Evolutionary conservation across 2,329 filamentous ascomycete species (phyloP).

Genomic region (Alternaria novae-zelandiae): DNA sequence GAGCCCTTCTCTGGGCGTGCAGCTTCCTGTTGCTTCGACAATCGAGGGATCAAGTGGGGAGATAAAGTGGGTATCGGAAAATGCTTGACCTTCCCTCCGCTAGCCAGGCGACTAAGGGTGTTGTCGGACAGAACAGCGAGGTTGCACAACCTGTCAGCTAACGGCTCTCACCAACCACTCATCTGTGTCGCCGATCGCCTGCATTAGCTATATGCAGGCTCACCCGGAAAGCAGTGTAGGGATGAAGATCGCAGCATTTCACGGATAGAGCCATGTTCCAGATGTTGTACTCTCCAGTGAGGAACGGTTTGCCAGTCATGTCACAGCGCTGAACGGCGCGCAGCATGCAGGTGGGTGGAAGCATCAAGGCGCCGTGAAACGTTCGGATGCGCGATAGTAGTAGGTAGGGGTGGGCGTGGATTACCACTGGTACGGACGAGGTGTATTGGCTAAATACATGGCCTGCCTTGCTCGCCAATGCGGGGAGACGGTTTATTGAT

Average conservation of each 20-base stretch:
- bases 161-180: conserved; percentile 17
- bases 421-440: conserved; percentile 7
- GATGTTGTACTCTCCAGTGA: conserved; percentile 10
- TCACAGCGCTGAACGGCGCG: conserved; percentile 6
- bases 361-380: conserved; percentile 34
- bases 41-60: conserved; percentile 9
- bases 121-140: conserved; percentile 13
- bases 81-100: conserved; percentile 12
- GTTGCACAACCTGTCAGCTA: conserved; percentile 29
- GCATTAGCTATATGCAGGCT: conserved; percentile 36
- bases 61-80: conserved; percentile 5
- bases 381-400: conserved; percentile 19
- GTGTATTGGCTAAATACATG: conserved; percentile 18
- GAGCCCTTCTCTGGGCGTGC: neutral
- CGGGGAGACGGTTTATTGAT: conserved; percentile 6
- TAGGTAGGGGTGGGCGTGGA: conserved; percentile 13
- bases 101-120: neutral
- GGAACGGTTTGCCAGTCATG: neutral
- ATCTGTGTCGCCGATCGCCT: conserved; percentile 27
- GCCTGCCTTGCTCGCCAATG: neutral
- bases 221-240: conserved; percentile 28
- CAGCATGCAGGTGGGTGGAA: conserved; percentile 30
- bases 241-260: conserved; percentile 14
- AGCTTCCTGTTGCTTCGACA: conserved; percentile 9
- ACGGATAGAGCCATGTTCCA: conserved; percentile 23